Base-by-base conservation (phyloP, 75 land plant species). In the Azolla pinnata region DNA sequence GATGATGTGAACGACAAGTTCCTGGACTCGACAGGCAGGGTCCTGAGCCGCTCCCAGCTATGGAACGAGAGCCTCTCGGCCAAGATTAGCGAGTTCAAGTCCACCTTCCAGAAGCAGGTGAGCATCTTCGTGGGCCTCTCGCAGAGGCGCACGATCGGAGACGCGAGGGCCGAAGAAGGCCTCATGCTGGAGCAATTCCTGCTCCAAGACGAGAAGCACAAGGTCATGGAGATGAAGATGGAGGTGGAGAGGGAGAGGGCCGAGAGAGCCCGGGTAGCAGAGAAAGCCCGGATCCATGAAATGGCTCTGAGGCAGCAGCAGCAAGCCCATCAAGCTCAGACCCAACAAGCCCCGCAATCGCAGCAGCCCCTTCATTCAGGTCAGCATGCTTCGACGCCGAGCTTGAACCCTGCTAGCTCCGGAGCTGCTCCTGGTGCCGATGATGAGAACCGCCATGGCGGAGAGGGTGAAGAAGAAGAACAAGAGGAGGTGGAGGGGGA, bases 101-200 rank as follows among this genome's bases (percentile, higher is more conserved):
- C 68, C 16, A 81, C 83, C 1, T 78, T 88, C 44, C 87, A 88
- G 75, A 93, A 85, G 58, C 98, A 93, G 60, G 81, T 81, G 23
- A 76, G 72, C 33, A 81, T 84, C 24, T 93, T 79, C 79, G 89
- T 88, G 19, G 53, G 75, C 23, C 73, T 93, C 26, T 46, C 81
- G 12, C 81, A 77, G 31, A 88, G 79, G 53, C 59, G 98, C 44
- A 70, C 79, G 12, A 66, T 69, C n/a, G 98, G 98, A 26, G 96
- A 88, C 23, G 77, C 89, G 67, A 59, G 98, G 17, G 76, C 83
- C 21, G 98, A 93, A 73, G 98, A 93, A 73, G 79, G 85, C 59
- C 64, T 88, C 44, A 77, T 93, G 76, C 54, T 88, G 27, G 98
- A 93, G 67, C 96, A 88, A 50, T 79, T 62, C 16, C 75, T 93